Base-by-base conservation (phyloP, 2,329 filamentous ascomycete genomes). In the Fonsecaea nubica region DNA sequence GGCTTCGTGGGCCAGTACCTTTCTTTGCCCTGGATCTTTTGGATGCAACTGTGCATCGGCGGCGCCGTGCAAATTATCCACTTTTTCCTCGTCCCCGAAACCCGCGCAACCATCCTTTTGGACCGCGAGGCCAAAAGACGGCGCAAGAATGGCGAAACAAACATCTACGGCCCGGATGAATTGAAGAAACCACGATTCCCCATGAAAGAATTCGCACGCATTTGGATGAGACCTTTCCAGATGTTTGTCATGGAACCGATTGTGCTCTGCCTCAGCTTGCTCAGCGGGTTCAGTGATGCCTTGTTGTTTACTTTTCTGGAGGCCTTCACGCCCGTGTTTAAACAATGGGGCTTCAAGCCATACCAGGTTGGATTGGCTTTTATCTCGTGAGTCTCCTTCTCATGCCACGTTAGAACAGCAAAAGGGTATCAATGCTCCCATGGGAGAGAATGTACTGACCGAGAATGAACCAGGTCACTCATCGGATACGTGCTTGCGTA, bases 221-320 rank as follows among this genome's bases (percentile, higher is more conserved):
- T 88, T 64, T 87, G 86, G 85, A 75, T 82, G 42, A 84, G 87
- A 1, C 87, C 88, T 0, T 90, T 89, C 76, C 80, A 82, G 70
- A 88, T 90, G 84, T 87, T 90, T 74, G 69, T 87, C 33, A 87
- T 83, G 1, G 88, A 90, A 74, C 87, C 87, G 0, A 90, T 90
- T 67, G 87, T 90, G 8, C 78, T 85, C 52, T 84, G 79, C 53
- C 78, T 90, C 2, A 89, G 87, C 9, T 78, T 89, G 4, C 80
- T 90, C 33, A 86, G 83, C 60, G 87, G 87, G 33, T 89, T 90
- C 80, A 85, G 83, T 64, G 87, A 90, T 68, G 86, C 87, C 0
- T 80, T 90, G 52, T 88, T 90, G 73, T 90, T 89, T 78, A 88
- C 87, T 78, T 89, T 89, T 75, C 83, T 90, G 45, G 85, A 90